Conservation (phyloP, 495 filamentous ascomycete genomes). For the Lepidopterella palustris region DNA sequence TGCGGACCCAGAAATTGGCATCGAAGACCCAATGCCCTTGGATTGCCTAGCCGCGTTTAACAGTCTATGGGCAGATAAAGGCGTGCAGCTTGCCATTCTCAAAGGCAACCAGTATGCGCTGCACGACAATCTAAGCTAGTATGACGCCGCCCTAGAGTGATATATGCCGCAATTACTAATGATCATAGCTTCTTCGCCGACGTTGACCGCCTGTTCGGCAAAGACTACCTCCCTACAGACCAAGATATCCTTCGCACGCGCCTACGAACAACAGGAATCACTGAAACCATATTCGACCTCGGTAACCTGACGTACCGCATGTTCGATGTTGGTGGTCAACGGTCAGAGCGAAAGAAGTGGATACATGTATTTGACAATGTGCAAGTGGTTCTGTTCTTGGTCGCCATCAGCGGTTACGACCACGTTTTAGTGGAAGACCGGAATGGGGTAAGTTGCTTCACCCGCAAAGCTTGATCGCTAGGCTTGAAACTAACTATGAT, state of each 20-base stretch:
- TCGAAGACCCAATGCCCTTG: constrained; percentile 87
- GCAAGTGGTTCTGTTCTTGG: constrained; percentile 95
- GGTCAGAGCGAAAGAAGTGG: constrained; percentile 99
- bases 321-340: constrained; percentile 98
- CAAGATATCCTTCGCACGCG: constrained; percentile 96
- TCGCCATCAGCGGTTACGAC: constrained; percentile 98
- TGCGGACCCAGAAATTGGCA: constrained; percentile 76
- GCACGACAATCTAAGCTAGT: constrained; percentile 98
- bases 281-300: constrained; percentile 96
- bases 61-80: constrained; percentile 87
- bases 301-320: constrained; percentile 97
- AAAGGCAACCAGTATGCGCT: constrained; percentile 96
- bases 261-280: constrained; percentile 99
- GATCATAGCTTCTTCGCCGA: constrained; percentile 88
- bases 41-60: constrained; percentile 93
- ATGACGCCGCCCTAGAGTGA: constrained; percentile 38
- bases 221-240: constrained; percentile 93
- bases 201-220: constrained; percentile 81
- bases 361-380: constrained; percentile 99
- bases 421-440: constrained; percentile 91
- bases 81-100: constrained; percentile 85
- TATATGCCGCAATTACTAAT: constrained; percentile 3
- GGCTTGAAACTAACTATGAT: constrained; percentile 6
- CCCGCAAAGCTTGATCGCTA: neutral
- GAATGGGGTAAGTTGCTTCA: constrained; percentile 24